Evolutionary conservation across 2,329 filamentous ascomycete genomes (phyloP), one percentile per base, ranked within the genome.

Genomic region (Trichoderma polysporum): DNA sequence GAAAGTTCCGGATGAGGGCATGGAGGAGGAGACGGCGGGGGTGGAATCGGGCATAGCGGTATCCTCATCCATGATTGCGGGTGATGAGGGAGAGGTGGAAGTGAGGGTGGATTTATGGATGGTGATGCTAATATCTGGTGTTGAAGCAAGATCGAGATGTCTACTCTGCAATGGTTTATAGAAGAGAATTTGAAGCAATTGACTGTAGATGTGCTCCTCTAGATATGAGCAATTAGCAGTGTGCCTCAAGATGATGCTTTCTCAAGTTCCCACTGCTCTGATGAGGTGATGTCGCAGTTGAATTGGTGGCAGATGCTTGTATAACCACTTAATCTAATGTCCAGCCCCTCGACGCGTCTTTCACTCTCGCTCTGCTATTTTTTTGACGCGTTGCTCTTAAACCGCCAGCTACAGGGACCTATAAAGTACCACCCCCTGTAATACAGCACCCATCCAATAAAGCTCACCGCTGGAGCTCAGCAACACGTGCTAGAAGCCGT

Each of bases 1-100:
- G 79, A 90, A 92, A 27, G 67, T 66, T n/a, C 66, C 66, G 4
- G 66, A 62, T 13, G 58, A 47, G 9, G 45, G 27, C 13, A n/a
- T 35, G 13, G 61, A 22, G 15, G 37, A 29, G 6, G 35, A n/a
- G 31, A 5, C 17, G 6, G 41, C 29, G 13, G 53, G 35, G 17
- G 35, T 12, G 31, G 61, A n/a, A 54, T 63, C 61, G 52, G 60
- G 25, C 8, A 35, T 31, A 13, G 45, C 5, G 10, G 50, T 7
- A 27, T 64, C 60, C 25, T 64, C 50, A 33, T 66, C 53, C 63
- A 59, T 66, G 29, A n/a, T 19, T 31, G 31, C 41, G 41, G 53
- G 10, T 49, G 39, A 25, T 35, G 47, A 45, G 27, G 8, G 6
- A 41, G 15, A 27, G 53, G 8, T 7, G 8, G 17, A 25, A 39